These are phyloP conservation scores for Zygosaccharomyces siamensis DNA, from an alignment of 805 yeast species.

Conservation along the genomic window DNA sequence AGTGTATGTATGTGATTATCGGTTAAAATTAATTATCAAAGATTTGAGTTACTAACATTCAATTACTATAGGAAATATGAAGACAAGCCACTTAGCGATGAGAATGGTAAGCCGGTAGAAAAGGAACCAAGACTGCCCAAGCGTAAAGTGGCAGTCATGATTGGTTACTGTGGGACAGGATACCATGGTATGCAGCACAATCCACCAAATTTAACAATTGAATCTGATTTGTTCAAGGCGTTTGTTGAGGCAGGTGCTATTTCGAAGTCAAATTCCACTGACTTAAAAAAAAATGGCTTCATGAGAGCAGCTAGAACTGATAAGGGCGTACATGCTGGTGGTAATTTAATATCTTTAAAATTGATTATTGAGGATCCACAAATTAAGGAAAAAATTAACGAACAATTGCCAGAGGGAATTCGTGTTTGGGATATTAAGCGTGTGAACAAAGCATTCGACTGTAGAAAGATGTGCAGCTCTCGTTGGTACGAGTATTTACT, in stretches of 20 bases:
- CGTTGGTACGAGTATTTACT: constrained; percentile 89
- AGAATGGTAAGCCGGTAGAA: constrained; percentile 55
- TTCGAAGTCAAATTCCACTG: constrained; percentile 78
- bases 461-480: constrained; percentile 93
- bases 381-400: constrained; percentile 67
- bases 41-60: neutral
- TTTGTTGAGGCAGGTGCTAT: constrained; percentile 83
- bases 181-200: constrained; percentile 95
- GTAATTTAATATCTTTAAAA: constrained; percentile 81
- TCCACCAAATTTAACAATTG: constrained; percentile 84
- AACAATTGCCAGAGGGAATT: constrained; percentile 73
- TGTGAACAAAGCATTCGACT: constrained; percentile 86
- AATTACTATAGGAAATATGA: constrained; percentile 14
- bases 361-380: constrained; percentile 74
- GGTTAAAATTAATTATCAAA: neutral
- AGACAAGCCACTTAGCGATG: constrained; percentile 40
- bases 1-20: constrained; percentile 23
- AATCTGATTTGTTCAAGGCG: constrained; percentile 80
- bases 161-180: constrained; percentile 95
- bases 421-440: constrained; percentile 91
- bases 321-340: constrained; percentile 97
- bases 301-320: constrained; percentile 87
- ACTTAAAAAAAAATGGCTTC: constrained; percentile 80
- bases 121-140: constrained; percentile 72
- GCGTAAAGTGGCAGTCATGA: constrained; percentile 80